Percentiles rank a stretch among this genome's conserved stretches.
Conservation (phyloP, 1,139 yeast species). For the Scheffersomyces titani region DNA sequence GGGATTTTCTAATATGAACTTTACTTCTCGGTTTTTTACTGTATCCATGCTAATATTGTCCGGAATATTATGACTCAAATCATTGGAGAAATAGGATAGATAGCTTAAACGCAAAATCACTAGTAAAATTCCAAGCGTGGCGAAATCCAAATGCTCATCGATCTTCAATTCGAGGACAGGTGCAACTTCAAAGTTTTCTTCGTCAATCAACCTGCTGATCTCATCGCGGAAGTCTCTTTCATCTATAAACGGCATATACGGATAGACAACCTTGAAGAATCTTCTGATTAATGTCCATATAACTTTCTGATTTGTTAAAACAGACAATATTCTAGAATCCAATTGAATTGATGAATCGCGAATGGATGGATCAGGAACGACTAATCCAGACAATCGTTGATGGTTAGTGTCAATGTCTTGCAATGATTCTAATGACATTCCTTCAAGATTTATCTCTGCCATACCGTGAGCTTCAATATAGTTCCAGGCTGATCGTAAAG, state of each 20-base stretch:
- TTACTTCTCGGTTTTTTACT: background rate
- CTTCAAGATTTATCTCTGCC: background rate
- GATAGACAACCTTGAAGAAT: slow-evolving; percentile 10
- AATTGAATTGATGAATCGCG: background rate
- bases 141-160: slow-evolving; percentile 1
- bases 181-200: background rate
- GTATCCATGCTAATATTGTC: background rate
- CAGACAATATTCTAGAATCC: background rate
- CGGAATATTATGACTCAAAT: background rate
- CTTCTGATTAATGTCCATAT: slow-evolving; percentile 9
- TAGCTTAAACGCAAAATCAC: slow-evolving; percentile 1
- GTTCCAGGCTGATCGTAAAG: background rate
- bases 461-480: background rate
- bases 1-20: background rate
- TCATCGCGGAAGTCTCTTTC: slow-evolving; percentile 5
- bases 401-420: background rate
- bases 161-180: slow-evolving; percentile 1
- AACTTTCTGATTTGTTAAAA: background rate
- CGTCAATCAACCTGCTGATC: background rate
- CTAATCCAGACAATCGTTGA: background rate
- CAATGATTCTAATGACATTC: background rate
- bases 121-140: slow-evolving; percentile 2
- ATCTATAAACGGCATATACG: slow-evolving; percentile 10
- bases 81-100: slow-evolving; percentile 2
- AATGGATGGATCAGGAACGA: background rate